Percentiles rank a stretch among this genome's conserved stretches.
Evolutionary conservation across 768 basidiomycete genomes (phyloP).

Genomic region (Tulasnella sp.): DNA sequence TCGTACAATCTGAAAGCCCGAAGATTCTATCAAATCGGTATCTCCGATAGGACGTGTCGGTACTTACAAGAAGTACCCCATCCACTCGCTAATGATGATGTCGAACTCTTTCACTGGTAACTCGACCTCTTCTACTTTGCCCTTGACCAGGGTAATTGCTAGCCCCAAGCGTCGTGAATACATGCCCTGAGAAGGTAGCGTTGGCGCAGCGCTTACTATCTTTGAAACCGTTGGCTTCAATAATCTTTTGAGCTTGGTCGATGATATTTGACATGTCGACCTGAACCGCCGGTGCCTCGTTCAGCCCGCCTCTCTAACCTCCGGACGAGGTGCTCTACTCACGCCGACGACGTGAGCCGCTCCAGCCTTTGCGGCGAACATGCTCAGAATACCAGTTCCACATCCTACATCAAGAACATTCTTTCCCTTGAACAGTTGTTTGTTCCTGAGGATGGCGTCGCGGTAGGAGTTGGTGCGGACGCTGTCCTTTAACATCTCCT

Average conservation of each 20-base stretch:
- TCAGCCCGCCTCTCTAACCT: background rate
- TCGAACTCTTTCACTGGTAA: slow-evolving; percentile 90
- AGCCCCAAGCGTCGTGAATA: slow-evolving; percentile 4
- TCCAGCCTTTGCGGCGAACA: slow-evolving; percentile 97
- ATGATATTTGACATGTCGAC: slow-evolving; percentile 99
- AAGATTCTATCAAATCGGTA: background rate
- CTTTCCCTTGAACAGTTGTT: slow-evolving; percentile 94
- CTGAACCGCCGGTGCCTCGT: slow-evolving; percentile 39
- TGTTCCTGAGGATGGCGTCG: slow-evolving; percentile 88
- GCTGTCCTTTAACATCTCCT: slow-evolving; percentile 98
- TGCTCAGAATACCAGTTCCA: slow-evolving; percentile 95
- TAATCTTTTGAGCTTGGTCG: slow-evolving; percentile 96
- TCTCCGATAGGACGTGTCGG: background rate
- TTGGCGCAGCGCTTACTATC: slow-evolving; percentile 59
- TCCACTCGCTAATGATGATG: slow-evolving; percentile 99
- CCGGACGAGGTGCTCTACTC: slow-evolving; percentile 34
- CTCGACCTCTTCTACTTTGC: slow-evolving; percentile 90
- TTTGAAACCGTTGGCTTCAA: slow-evolving; percentile 93
- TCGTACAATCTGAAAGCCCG: slow-evolving; percentile 62
- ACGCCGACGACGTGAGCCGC: slow-evolving; percentile 92
- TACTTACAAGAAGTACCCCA: slow-evolving; percentile 87
- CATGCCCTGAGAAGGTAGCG: background rate
- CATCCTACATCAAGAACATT: slow-evolving; percentile 97
- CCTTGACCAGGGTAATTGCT: slow-evolving; percentile 96
- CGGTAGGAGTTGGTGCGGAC: slow-evolving; percentile 96